Percentiles rank a stretch among this genome's conserved stretches.
Conservation (phyloP, 1,139 yeast genomes). For the Geotrichum klebahnii region DNA sequence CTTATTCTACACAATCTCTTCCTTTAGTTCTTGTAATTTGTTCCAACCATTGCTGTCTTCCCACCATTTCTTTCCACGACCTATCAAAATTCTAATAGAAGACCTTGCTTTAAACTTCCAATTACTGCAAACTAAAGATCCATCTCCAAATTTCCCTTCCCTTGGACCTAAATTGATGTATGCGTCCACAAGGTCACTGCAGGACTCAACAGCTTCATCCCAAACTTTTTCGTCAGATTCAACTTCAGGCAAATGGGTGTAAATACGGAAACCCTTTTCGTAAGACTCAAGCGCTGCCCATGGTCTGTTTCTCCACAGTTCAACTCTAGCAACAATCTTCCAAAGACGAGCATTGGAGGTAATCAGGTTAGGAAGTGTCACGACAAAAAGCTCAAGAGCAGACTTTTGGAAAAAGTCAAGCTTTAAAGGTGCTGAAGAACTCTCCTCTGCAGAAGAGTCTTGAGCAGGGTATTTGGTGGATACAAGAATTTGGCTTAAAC, state of each 20-base stretch:
- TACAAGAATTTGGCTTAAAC: slow-evolving; percentile 62
- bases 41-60: slow-evolving; percentile 79
- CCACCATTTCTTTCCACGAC: slow-evolving; percentile 77
- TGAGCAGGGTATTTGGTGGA: slow-evolving; percentile 49
- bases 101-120: slow-evolving; percentile 85
- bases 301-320: slow-evolving; percentile 80
- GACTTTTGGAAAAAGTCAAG: slow-evolving; percentile 49
- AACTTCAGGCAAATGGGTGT: slow-evolving; percentile 59
- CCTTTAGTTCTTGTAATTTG: slow-evolving; percentile 53
- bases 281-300: slow-evolving; percentile 84
- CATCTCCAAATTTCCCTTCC: slow-evolving; percentile 83
- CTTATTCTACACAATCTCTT: slow-evolving; percentile 31
- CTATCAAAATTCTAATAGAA: slow-evolving; percentile 66
- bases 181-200: slow-evolving; percentile 78
- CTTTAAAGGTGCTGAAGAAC: slow-evolving; percentile 20
- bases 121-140: slow-evolving; percentile 78
- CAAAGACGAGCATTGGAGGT: slow-evolving; percentile 72
- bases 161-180: slow-evolving; percentile 81
- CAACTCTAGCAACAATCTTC: slow-evolving; percentile 79
- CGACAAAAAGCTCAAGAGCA: slow-evolving; percentile 66
- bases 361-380: slow-evolving; percentile 61
- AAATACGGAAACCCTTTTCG: slow-evolving; percentile 80
- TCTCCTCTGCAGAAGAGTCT: slow-evolving; percentile 27
- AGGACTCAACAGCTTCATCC: slow-evolving; percentile 77
- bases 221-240: slow-evolving; percentile 60